Percentiles rank a stretch among this genome's conserved stretches.
Evolutionary conservation across 768 basidiomycete genomes (phyloP).

Genomic region (Calocera cornea): DNA sequence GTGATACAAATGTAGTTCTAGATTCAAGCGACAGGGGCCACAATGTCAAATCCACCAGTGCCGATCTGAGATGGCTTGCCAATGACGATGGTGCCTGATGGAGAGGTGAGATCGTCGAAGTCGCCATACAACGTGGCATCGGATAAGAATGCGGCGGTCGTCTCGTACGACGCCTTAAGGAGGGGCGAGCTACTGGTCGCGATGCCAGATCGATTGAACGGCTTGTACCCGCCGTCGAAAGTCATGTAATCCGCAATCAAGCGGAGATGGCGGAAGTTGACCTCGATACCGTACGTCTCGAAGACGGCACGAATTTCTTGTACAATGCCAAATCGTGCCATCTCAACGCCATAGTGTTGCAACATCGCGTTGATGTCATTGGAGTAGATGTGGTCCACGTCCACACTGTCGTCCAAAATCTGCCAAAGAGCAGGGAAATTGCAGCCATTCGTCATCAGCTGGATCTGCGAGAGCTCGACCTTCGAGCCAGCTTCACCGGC

Average conservation of each 20-base stretch:
- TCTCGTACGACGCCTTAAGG: slow-evolving; percentile 95
- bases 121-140: slow-evolving; percentile 91
- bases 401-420: slow-evolving; percentile 44
- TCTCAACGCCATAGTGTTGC: slow-evolving; percentile 90
- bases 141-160: slow-evolving; percentile 82
- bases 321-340: slow-evolving; percentile 82
- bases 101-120: slow-evolving; percentile 81
- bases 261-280: slow-evolving; percentile 85
- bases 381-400: slow-evolving; percentile 71
- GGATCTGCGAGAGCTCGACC: not conserved
- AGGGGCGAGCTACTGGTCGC: slow-evolving; percentile 87
- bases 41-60: slow-evolving; percentile 88
- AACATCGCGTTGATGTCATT: slow-evolving; percentile 91
- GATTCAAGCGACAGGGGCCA: slow-evolving; percentile 25
- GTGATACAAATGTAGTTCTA: not conserved
- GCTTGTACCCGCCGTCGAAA: slow-evolving; percentile 93
- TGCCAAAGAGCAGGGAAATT: slow-evolving; percentile 85
- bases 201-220: slow-evolving; percentile 94
- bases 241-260: slow-evolving; percentile 99
- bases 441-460: slow-evolving; percentile 59
- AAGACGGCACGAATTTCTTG: slow-evolving; percentile 87
- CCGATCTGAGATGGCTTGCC: slow-evolving; percentile 80
- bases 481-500: not conserved
- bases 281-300: slow-evolving; percentile 87
- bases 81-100: slow-evolving; percentile 82